Evolutionary conservation across 371 early-diverging fungal genomes (phyloP), one percentile per base, ranked within the genome.

Genomic region (Lichtheimia ornata): DNA sequence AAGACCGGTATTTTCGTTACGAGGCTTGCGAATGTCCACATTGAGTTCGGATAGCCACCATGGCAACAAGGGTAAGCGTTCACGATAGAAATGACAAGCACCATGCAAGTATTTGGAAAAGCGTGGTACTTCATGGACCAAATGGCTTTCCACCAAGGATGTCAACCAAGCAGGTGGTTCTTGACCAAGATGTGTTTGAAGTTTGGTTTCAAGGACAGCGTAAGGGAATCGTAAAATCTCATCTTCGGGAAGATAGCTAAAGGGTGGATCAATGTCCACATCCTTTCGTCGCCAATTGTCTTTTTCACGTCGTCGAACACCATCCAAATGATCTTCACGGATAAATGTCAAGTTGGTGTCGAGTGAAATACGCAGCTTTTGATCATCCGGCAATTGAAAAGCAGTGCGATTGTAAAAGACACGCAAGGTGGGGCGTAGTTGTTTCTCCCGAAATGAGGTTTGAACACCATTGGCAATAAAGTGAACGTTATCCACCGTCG

Each of bases 61-160:
- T 17, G 74, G 70, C 11, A 73, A 28, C n/a, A 77, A 59, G 50
- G 73, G 69, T 1, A 79, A 56, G 4, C 67, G 59, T 14, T 70
- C 65, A 12, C 59, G 66, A 41, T 70, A 74, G 64, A 79, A 72
- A 41, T 76, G 73, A 44, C 71, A 72, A 14, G 91, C 89, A 60
- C 99, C 99, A 81, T 99, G 99, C 53, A 97, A 86, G 79, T 95
- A 99, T 78, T 99, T 99, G 58, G 94, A 94, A 80, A 99, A 99
- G 66, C 97, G 95, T 53, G 98, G 97, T 5, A 98, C 98, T 49
- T 95, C 96, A 73, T 96, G 96, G 35, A 98, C 97, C 66, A 98
- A 75, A 63, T 94, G 90, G 62, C 89, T 84, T 51, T 93, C 87
- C 62, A 97, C 83, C 28, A 99, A 77, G 17, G 94, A 91, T 7